Conservation (phyloP, 345 rosid genomes). For the Eucalyptus regnans region DNA sequence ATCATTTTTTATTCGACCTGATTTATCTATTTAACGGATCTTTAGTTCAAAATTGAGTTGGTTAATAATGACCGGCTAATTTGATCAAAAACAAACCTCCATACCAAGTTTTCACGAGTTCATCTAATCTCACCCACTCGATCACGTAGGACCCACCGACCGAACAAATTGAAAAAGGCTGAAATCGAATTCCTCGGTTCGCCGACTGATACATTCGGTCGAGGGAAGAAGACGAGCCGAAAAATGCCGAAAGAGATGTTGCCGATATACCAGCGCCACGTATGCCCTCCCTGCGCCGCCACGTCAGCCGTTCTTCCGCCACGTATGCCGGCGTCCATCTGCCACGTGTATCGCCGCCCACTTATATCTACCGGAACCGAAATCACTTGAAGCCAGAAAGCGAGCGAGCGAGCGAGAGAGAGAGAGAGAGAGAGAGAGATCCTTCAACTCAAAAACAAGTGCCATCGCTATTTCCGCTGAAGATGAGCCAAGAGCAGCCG, state of each 20-base stretch:
- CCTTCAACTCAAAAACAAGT: neutral
- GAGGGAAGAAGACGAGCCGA: neutral
- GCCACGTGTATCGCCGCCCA: neutral
- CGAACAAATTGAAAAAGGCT: neutral
- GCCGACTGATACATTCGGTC: neutral
- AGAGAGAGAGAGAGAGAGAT: no score
- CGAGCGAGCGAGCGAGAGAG: fast-evolving
- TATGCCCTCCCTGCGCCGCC: neutral
- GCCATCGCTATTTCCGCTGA: neutral
- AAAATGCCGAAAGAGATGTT: neutral
- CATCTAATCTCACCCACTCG: neutral
- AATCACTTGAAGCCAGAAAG: neutral
- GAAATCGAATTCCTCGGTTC: neutral
- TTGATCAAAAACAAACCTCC: neutral
- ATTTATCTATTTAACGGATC: neutral
- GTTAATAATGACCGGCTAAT: neutral
- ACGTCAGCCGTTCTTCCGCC: neutral
- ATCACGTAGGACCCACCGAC: neutral
- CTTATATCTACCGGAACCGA: neutral
- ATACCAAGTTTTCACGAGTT: neutral
- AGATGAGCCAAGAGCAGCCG: slow-evolving; percentile 30
- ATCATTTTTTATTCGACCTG: no score
- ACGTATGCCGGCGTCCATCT: neutral
- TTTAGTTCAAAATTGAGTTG: neutral
- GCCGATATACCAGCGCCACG: neutral